Conservation (phyloP, 1,139 yeast species). For the Geotrichum citri-aurantii region DNA sequence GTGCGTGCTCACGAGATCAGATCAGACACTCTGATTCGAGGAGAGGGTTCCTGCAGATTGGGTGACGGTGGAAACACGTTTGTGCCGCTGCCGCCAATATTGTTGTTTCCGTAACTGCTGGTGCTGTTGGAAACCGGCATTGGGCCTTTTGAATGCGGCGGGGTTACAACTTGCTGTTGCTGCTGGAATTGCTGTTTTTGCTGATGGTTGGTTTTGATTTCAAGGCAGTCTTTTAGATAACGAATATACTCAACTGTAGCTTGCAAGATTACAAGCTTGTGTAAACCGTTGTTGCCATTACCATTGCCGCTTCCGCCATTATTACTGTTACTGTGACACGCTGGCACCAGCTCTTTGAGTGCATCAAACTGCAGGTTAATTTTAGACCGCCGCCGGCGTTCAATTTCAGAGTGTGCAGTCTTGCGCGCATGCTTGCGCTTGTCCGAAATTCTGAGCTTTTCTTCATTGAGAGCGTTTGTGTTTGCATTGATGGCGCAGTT, state of each 20-base stretch:
- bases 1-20: conserved; percentile 12
- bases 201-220: conserved; percentile 18
- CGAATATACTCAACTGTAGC: conserved; percentile 75
- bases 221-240: conserved; percentile 47
- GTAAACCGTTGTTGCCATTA: conserved; percentile 52
- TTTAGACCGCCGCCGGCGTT: conserved; percentile 69
- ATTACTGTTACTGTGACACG: conserved; percentile 41
- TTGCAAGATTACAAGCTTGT: conserved; percentile 71
- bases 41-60: conserved; percentile 14
- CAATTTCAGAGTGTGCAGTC: conserved; percentile 70
- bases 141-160: neutral
- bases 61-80: conserved; percentile 10
- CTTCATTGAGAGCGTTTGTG: neutral
- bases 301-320: conserved; percentile 19
- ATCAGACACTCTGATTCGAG: conserved; percentile 18
- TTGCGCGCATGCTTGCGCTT: conserved; percentile 46
- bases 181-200: conserved; percentile 1
- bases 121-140: neutral
- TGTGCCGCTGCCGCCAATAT: conserved; percentile 2
- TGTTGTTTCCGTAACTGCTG: neutral
- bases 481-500: neutral
- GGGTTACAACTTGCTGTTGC: neutral
- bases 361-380: conserved; percentile 83
- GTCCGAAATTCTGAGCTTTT: neutral
- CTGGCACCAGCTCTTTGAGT: conserved; percentile 69